A percentile compares a stretch with the other conserved stretches of the same genome.
Conservation (phyloP, 371 early-diverging fungal genomes). For the Mortierella sp. region DNA sequence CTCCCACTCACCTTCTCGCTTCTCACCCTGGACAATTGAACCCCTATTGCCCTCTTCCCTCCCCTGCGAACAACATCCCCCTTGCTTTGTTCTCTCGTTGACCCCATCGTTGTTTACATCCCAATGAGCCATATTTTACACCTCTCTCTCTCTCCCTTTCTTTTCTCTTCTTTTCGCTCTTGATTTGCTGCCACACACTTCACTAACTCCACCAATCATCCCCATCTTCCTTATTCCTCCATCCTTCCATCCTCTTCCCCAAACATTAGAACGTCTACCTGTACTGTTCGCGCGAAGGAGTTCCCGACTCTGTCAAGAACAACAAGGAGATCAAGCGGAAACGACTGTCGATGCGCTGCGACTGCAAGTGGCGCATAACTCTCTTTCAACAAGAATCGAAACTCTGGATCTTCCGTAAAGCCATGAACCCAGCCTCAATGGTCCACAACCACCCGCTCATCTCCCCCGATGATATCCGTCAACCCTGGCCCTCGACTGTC, state of each 20-base stretch:
- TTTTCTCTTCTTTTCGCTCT: neutral
- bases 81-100: neutral
- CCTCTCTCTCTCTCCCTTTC: neutral
- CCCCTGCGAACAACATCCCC: neutral
- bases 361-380: slow-evolving; percentile 76
- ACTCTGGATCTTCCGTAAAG: slow-evolving; percentile 72
- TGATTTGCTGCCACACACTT: neutral
- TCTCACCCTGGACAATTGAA: neutral
- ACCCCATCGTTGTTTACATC: neutral
- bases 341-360: slow-evolving; percentile 71
- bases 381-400: slow-evolving; percentile 69
- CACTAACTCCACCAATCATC: neutral
- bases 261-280: slow-evolving; percentile 70
- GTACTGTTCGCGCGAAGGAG: slow-evolving; percentile 75
- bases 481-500: slow-evolving; percentile 71
- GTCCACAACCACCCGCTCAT: slow-evolving; percentile 71
- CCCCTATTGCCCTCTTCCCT: neutral
- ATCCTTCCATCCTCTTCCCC: neutral
- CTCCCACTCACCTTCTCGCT: neutral
- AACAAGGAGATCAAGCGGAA: slow-evolving; percentile 72
- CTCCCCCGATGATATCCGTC: slow-evolving; percentile 73
- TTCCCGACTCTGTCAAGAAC: slow-evolving; percentile 71
- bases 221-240: neutral
- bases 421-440: slow-evolving; percentile 70
- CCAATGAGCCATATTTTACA: neutral